These are phyloP conservation scores for Agrostemma githago DNA, from an alignment of 148 eudicot species.

Conservation along the genomic window DNA sequence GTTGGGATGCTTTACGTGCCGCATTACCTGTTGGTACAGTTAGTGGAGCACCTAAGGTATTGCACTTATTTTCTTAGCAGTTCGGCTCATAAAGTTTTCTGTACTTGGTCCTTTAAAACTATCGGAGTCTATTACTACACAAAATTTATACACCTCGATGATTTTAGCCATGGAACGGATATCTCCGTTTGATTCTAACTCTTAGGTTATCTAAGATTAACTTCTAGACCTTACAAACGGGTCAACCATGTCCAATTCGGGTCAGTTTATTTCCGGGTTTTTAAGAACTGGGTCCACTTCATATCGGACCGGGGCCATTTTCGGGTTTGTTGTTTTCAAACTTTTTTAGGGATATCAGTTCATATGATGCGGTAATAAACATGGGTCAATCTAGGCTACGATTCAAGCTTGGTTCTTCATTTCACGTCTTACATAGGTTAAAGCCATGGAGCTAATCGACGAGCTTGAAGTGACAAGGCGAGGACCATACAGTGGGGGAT, in stretches of 20 bases:
- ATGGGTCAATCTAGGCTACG: too few relatives aligned
- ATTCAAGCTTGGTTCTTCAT: neutral
- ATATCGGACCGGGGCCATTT: too few relatives aligned
- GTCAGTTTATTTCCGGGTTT: too few relatives aligned
- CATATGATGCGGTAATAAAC: neutral
- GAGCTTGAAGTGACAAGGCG: conserved; percentile 86
- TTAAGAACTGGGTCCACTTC: too few relatives aligned
- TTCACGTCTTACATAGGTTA: conserved; percentile 46
- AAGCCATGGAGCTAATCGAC: conserved; percentile 97
- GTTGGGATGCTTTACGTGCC: conserved; percentile 96
- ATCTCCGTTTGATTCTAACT: neutral
- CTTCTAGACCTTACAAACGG: neutral
- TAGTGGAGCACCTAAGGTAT: conserved; percentile 98
- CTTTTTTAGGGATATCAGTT: neutral
- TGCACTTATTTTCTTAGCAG: neutral
- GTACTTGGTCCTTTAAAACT: too few relatives aligned
- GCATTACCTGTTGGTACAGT: conserved; percentile 99
- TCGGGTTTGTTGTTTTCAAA: too few relatives aligned
- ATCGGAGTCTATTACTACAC: too few relatives aligned
- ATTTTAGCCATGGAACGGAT: neutral
- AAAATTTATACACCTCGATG: too few relatives aligned
- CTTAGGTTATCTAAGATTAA: neutral
- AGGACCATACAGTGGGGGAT: conserved; percentile 97
- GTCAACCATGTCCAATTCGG: too few relatives aligned
- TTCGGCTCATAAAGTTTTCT: neutral